Percentiles rank a stretch among this genome's conserved stretches.
These are phyloP conservation scores for Mimosa pudica DNA, from an alignment of 306 rosid species.

Conservation along the genomic window DNA sequence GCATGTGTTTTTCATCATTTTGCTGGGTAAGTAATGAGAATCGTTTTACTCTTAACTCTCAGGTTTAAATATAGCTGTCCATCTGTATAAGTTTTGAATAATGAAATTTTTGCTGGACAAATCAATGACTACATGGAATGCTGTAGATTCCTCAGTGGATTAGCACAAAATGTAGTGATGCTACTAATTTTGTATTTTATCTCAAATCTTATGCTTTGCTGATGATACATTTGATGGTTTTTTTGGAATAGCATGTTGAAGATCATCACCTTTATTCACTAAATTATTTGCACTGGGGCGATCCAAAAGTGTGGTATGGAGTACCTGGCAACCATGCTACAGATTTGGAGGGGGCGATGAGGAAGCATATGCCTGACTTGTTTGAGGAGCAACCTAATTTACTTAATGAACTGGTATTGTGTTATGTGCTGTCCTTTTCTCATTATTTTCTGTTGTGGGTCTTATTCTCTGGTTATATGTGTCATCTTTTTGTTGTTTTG, in stretches of 20 bases:
- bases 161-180: neutral
- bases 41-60: constrained; percentile 12
- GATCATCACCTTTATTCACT: constrained; percentile 97
- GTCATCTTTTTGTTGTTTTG: neutral
- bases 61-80: constrained; percentile 4
- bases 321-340: constrained; percentile 80
- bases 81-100: neutral
- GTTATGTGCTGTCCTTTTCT: constrained; percentile 28
- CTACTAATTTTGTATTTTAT: constrained; percentile 27
- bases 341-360: constrained; percentile 76
- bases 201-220: constrained; percentile 23
- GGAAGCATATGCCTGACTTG: constrained; percentile 80
- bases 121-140: constrained; percentile 9
- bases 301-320: constrained; percentile 96
- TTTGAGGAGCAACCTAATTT: constrained; percentile 92
- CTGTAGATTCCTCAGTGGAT: constrained; percentile 11
- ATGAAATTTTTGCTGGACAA: neutral
- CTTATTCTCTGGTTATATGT: neutral
- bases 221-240: constrained; percentile 33
- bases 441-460: constrained; percentile 25
- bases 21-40: constrained; percentile 86
- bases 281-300: constrained; percentile 92
- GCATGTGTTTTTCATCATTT: constrained; percentile 98
- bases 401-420: constrained; percentile 85
- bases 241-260: constrained; percentile 85